Percentiles rank a stretch among this genome's conserved stretches.
Conservation (phyloP, 2,329 filamentous ascomycete genomes). For the Penicillium sp. region DNA sequence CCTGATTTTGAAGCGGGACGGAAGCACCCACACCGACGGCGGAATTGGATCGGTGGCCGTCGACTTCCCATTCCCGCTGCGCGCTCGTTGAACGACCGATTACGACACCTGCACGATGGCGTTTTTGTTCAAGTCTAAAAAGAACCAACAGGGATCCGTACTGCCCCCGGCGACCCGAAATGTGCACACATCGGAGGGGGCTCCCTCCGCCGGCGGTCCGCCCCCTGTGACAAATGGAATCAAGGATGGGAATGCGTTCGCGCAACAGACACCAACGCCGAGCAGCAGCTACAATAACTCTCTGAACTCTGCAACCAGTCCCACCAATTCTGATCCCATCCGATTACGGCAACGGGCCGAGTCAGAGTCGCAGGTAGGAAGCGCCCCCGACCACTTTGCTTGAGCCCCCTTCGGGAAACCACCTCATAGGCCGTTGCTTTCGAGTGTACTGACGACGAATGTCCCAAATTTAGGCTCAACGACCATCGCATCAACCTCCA, state of each 20-base stretch:
- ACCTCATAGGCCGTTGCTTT: background rate
- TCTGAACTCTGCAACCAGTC: conserved; percentile 62
- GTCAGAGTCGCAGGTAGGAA: conserved; percentile 50
- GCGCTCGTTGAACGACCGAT: conserved; percentile 26
- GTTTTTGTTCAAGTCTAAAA: conserved; percentile 79
- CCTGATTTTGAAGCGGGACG: background rate
- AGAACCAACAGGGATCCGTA: conserved; percentile 53
- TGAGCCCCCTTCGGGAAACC: too few relatives aligned
- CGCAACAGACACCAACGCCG: conserved; percentile 60
- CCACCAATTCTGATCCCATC: conserved; percentile 60
- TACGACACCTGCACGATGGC: conserved; percentile 54
- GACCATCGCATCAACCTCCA: conserved; percentile 45
- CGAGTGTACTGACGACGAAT: conserved; percentile 1
- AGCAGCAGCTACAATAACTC: conserved; percentile 64
- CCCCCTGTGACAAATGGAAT: conserved; percentile 45
- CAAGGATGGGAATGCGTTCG: conserved; percentile 28
- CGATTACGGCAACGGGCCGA: conserved; percentile 51
- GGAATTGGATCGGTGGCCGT: conserved; percentile 10
- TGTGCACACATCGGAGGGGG: conserved; percentile 52
- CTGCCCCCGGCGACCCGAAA: conserved; percentile 53
- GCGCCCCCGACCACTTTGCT: background rate
- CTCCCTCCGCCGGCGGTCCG: conserved; percentile 32
- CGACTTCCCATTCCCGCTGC: conserved; percentile 7
- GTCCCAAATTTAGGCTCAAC: conserved; percentile 22
- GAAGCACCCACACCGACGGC: conserved; percentile 9